Conservation (phyloP, 352 stramenopile genomes). For the Phytophthora tubulina region DNA sequence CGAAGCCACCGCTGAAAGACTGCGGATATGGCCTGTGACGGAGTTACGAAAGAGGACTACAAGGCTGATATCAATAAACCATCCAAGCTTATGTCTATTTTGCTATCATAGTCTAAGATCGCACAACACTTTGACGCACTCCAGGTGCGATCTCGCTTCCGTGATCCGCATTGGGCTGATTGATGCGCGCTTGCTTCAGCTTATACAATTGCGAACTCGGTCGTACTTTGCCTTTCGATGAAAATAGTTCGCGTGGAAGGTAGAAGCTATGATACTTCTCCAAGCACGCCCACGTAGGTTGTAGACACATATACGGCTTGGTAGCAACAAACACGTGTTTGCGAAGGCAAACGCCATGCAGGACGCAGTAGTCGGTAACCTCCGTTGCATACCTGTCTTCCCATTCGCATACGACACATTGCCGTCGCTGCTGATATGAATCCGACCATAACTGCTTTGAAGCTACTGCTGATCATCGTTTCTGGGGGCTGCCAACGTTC, state of each 20-base stretch:
- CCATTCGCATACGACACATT: slow-evolving; percentile 18
- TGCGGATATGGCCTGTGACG: too few species aligned
- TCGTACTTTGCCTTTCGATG: slow-evolving; percentile 3
- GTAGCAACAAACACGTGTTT: slow-evolving; percentile 1
- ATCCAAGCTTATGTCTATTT: too few species aligned
- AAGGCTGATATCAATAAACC: too few species aligned
- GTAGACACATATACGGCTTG: slow-evolving; percentile 9
- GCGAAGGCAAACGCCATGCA: neutral
- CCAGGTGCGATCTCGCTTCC: neutral
- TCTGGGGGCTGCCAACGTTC: slow-evolving; percentile 2
- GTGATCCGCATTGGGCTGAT: neutral
- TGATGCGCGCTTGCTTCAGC: neutral
- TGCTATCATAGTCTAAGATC: too few species aligned
- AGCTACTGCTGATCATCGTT: neutral
- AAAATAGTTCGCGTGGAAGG: slow-evolving; percentile 14
- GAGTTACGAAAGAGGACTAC: too few species aligned
- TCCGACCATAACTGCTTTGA: slow-evolving; percentile 18
- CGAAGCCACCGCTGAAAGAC: too few species aligned
- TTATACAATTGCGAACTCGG: slow-evolving; percentile 16
- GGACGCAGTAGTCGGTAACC: slow-evolving; percentile 14
- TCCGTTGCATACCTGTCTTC: slow-evolving; percentile 16
- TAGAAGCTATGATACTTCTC: slow-evolving; percentile 28
- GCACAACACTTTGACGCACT: neutral
- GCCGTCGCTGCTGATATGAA: slow-evolving; percentile 14
- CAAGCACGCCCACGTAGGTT: slow-evolving; percentile 25